A percentile compares a stretch with the other conserved stretches of the same genome.
Conservation (phyloP, 1,284 basidiomycete species). For the Afroboletus lepidellus region DNA sequence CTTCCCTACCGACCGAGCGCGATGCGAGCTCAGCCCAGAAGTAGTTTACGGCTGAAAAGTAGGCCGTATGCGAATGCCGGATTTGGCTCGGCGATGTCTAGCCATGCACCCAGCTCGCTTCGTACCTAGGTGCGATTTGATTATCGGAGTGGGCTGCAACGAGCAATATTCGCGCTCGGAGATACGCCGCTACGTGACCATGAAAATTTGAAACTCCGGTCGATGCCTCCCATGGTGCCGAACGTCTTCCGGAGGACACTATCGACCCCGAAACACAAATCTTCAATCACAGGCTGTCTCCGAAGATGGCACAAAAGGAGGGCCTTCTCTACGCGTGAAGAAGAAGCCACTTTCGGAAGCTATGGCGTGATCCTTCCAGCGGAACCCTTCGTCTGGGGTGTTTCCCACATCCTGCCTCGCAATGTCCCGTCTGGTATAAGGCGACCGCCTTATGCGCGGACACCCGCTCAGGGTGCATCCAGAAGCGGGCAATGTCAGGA, state of each 20-base stretch:
- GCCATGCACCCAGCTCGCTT: not conserved
- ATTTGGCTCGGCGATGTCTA: too few relatives aligned
- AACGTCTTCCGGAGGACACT: not conserved
- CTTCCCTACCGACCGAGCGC: too few relatives aligned
- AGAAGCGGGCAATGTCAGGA: constrained; percentile 29
- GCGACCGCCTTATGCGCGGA: constrained; percentile 57
- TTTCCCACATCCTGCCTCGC: constrained; percentile 57
- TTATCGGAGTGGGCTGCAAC: too few relatives aligned
- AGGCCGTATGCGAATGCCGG: too few relatives aligned
- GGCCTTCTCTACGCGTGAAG: constrained; percentile 8
- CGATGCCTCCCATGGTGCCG: not conserved
- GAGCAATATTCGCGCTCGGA: not conserved
- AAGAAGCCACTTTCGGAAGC: constrained; percentile 43
- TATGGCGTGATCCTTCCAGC: constrained; percentile 66
- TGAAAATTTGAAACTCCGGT: not conserved
- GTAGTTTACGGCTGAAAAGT: too few relatives aligned
- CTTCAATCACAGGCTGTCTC: not conserved
- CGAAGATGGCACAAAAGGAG: not conserved
- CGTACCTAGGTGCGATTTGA: not conserved
- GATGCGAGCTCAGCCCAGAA: too few relatives aligned
- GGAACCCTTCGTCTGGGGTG: constrained; percentile 65
- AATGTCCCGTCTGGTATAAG: constrained; percentile 58
- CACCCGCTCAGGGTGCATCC: constrained; percentile 2
- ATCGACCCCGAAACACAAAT: not conserved
- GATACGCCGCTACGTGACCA: not conserved